Conservation (phyloP, 345 rosid genomes). For the Rubroshorea leprosula region DNA sequence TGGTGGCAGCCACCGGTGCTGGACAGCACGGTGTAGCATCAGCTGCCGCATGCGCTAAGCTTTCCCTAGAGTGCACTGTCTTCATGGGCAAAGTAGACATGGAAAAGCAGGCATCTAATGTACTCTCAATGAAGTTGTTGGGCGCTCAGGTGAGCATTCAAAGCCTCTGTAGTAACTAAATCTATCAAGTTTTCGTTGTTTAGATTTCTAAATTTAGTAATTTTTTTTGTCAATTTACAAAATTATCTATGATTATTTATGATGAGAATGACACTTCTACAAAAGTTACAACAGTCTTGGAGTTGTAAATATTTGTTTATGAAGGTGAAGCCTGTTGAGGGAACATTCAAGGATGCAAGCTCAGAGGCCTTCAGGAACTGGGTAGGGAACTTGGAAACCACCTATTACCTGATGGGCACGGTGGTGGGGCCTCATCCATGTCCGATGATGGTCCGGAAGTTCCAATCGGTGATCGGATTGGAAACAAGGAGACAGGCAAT, state of each 20-base stretch:
- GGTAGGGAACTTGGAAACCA: conserved; percentile 91
- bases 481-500: conserved; percentile 83
- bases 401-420: conserved; percentile 91
- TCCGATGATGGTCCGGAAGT: conserved; percentile 94
- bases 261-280: no score
- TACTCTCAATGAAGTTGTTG: conserved; percentile 47
- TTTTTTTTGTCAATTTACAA: no score
- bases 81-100: conserved; percentile 68
- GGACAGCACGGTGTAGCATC: conserved; percentile 89
- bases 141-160: conserved; percentile 48
- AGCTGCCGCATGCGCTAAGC: conserved; percentile 83
- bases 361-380: conserved; percentile 78
- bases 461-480: conserved; percentile 83
- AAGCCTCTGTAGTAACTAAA: no score
- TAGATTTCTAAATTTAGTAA: no score
- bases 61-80: conserved; percentile 50
- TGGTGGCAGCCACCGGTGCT: conserved; percentile 76
- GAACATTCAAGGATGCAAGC: conserved; percentile 66
- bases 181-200: no score
- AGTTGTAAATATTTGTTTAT: no score
- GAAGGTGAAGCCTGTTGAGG: conserved; percentile 58
- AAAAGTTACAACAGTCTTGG: no score
- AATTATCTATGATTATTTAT: no score
- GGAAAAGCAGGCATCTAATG: conserved; percentile 58
- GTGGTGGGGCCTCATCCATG: conserved; percentile 98